A percentile compares a stretch with the other conserved stretches of the same genome.
Evolutionary conservation across 495 filamentous ascomycete genomes (phyloP).

Genomic region (Tuber borchii): DNA sequence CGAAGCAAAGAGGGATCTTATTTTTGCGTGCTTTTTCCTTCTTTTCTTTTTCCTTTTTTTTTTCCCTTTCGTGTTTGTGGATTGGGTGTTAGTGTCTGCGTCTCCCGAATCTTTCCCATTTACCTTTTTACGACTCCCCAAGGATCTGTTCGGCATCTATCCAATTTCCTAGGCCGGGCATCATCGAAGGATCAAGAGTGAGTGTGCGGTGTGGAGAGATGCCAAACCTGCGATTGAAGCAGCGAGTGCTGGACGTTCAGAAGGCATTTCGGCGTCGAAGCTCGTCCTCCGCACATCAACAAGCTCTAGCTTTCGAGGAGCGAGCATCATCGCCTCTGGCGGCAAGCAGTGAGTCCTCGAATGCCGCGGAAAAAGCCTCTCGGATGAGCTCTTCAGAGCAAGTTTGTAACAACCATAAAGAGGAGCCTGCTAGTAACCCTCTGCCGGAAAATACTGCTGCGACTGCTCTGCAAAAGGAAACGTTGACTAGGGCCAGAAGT

Average conservation of each 20-base stretch:
- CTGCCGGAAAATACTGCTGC: constrained; percentile 5
- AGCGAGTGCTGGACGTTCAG: constrained; percentile 38
- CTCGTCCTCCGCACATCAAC: constrained; percentile 27
- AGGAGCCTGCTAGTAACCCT: not conserved
- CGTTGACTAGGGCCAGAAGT: constrained; percentile 10
- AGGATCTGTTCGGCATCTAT: not conserved
- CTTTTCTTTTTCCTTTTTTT: not conserved
- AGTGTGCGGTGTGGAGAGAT: constrained; percentile 26
- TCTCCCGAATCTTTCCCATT: not conserved
- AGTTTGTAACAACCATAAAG: not conserved
- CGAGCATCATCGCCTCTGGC: constrained; percentile 23
- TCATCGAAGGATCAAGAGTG: constrained; percentile 19
- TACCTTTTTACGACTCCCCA: not conserved
- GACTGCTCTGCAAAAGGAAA: not conserved
- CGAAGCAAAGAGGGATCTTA: not conserved
- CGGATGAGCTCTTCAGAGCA: not conserved
- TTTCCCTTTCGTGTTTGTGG: not conserved
- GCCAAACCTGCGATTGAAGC: constrained; percentile 32
- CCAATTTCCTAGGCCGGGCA: not conserved
- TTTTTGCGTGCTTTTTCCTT: not conserved
- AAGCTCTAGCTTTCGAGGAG: constrained; percentile 14
- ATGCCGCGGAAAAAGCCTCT: constrained; percentile 24
- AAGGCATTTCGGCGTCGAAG: constrained; percentile 37
- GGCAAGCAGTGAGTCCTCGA: constrained; percentile 30
- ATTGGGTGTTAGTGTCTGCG: not conserved